A percentile compares a stretch with the other conserved stretches of the same genome.
Evolutionary conservation across 257 asterid genomes (phyloP).

Genomic region (Solanum microdontum): DNA sequence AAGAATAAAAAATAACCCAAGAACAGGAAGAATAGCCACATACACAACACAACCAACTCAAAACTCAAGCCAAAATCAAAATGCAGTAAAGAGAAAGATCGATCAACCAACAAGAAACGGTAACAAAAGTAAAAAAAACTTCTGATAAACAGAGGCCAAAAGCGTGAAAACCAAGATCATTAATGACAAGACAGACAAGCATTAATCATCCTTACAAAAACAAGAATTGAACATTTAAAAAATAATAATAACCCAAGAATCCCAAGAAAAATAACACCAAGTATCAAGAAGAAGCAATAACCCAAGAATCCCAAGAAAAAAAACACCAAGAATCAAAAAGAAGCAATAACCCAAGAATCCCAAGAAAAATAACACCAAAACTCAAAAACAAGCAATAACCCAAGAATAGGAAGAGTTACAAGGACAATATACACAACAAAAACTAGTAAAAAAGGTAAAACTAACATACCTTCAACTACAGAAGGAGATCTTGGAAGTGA

Average conservation of each 20-base stretch:
- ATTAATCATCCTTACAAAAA: not conserved
- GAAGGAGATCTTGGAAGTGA: conserved; percentile 11
- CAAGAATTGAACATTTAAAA: not conserved
- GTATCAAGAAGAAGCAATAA: not conserved
- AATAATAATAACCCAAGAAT: not conserved
- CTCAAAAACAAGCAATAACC: not conserved
- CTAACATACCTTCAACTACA: not conserved
- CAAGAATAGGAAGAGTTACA: not conserved
- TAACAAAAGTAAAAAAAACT: not conserved
- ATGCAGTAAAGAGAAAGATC: not conserved
- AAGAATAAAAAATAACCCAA: not conserved
- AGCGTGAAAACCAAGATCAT: not conserved
- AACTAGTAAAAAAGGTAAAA: not conserved
- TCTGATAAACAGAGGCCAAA: not conserved
- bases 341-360: not conserved
- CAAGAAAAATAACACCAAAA: not conserved
- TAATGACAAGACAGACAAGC: not conserved
- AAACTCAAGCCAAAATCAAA: not conserved
- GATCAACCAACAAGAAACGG: not conserved
- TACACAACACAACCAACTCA: not conserved
- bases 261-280: not conserved
- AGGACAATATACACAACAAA: not conserved
- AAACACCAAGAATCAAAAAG: not conserved
- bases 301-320: not conserved
- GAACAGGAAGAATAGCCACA: not conserved